Evolutionary conservation across 805 yeast species (phyloP).

Genomic region (Millerozyma acaciae): DNA sequence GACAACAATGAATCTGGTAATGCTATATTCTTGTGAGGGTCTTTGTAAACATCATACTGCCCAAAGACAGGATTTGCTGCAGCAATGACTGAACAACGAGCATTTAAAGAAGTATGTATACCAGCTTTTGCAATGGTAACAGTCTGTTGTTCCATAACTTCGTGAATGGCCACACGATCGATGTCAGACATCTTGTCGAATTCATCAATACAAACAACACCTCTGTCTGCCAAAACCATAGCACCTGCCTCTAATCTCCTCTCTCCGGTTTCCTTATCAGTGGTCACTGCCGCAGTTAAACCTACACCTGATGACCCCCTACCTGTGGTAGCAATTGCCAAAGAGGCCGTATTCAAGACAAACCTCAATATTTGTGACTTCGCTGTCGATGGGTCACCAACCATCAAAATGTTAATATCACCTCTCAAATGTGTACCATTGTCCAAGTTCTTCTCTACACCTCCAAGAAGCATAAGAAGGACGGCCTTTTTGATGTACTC

Average conservation of each 20-base stretch:
- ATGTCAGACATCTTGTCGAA: slow-evolving; percentile 97
- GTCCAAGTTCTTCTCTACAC: slow-evolving; percentile 87
- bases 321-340: slow-evolving; percentile 98
- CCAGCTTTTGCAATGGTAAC: slow-evolving; percentile 98
- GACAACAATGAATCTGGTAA: slow-evolving; percentile 93
- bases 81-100: slow-evolving; percentile 94
- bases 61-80: slow-evolving; percentile 98
- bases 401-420: slow-evolving; percentile 93
- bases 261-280: slow-evolving; percentile 96
- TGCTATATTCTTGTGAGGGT: slow-evolving; percentile 95
- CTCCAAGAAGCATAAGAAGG: slow-evolving; percentile 85
- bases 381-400: slow-evolving; percentile 98
- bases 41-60: slow-evolving; percentile 92
- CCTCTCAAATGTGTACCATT: slow-evolving; percentile 98
- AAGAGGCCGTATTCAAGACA: slow-evolving; percentile 88
- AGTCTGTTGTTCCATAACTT: slow-evolving; percentile 99
- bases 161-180: slow-evolving; percentile 97
- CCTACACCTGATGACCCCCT: slow-evolving; percentile 99
- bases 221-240: slow-evolving; percentile 97
- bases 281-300: slow-evolving; percentile 96
- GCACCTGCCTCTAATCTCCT: slow-evolving; percentile 98
- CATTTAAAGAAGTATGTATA: slow-evolving; percentile 92
- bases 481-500: slow-evolving; percentile 90
- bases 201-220: slow-evolving; percentile 97
- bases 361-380: slow-evolving; percentile 93